Evolutionary conservation across 1,284 basidiomycete species (phyloP).

Genomic region (Coniferiporia sulphurascens): DNA sequence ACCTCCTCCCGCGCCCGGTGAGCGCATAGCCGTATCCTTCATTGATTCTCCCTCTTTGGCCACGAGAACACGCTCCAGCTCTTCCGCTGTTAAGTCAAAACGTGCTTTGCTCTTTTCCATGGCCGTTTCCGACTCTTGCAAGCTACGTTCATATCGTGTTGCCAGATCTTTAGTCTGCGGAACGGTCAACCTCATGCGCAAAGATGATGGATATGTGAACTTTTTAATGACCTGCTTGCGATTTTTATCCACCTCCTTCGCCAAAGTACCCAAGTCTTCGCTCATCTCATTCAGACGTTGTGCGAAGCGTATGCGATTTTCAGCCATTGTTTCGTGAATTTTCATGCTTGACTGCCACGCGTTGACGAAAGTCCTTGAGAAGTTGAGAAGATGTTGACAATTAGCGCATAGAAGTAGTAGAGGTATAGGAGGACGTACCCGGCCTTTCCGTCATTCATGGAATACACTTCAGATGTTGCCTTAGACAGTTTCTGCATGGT

Average conservation of each 20-base stretch:
- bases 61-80: slow-evolving; percentile 88
- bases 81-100: slow-evolving; percentile 89
- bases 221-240: slow-evolving; percentile 67
- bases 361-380: slow-evolving; percentile 71
- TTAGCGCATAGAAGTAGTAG: background rate
- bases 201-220: background rate
- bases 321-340: slow-evolving; percentile 85
- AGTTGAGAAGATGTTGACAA: slow-evolving; percentile 27
- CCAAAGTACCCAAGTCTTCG: slow-evolving; percentile 83
- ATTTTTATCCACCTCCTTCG: slow-evolving; percentile 92
- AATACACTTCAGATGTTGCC: slow-evolving; percentile 77
- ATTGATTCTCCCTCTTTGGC: slow-evolving; percentile 92
- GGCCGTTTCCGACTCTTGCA: slow-evolving; percentile 84
- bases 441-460: slow-evolving; percentile 87
- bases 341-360: slow-evolving; percentile 87
- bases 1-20: slow-evolving; percentile 42
- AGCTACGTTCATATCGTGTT: slow-evolving; percentile 77
- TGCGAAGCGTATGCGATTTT: slow-evolving; percentile 84
- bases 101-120: slow-evolving; percentile 89
- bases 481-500: slow-evolving; percentile 80
- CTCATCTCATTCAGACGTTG: slow-evolving; percentile 91
- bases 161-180: slow-evolving; percentile 85
- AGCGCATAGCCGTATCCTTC: slow-evolving; percentile 69
- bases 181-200: slow-evolving; percentile 4
- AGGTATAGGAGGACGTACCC: slow-evolving; percentile 52